Conservation (phyloP, 108 stramenopile species). For the Cylindrotheca fusiformis region DNA sequence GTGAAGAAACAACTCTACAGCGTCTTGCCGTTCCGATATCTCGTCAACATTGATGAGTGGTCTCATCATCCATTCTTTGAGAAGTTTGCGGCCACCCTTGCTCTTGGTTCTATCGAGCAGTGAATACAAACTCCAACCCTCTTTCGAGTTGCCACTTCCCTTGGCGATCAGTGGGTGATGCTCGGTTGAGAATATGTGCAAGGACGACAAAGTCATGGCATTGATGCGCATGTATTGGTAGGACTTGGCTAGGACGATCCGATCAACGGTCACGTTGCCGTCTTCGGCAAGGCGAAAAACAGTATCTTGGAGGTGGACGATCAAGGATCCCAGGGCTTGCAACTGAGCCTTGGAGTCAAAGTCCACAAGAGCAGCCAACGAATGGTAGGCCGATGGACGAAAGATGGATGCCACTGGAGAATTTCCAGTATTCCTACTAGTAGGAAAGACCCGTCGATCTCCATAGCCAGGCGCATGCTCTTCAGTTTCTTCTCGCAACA, state of each 20-base stretch:
- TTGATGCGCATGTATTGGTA: slow-evolving; percentile 59
- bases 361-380: slow-evolving; percentile 72
- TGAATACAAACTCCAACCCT: slow-evolving; percentile 91
- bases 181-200: slow-evolving; percentile 84
- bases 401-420: slow-evolving; percentile 2
- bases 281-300: slow-evolving; percentile 67
- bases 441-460: slow-evolving; percentile 18
- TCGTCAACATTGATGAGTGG: slow-evolving; percentile 56
- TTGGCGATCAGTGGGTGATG: slow-evolving; percentile 72
- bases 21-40: slow-evolving; percentile 74
- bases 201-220: slow-evolving; percentile 50
- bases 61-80: slow-evolving; percentile 90
- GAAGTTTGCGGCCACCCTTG: slow-evolving; percentile 72
- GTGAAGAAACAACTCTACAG: slow-evolving; percentile 82
- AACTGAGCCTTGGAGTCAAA: slow-evolving; percentile 75
- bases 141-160: slow-evolving; percentile 64
- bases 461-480: slow-evolving; percentile 12
- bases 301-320: slow-evolving; percentile 68
- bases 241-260: slow-evolving; percentile 49
- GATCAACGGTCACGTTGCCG: slow-evolving; percentile 56
- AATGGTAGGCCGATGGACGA: slow-evolving; percentile 51
- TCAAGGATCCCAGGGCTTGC: slow-evolving; percentile 71
- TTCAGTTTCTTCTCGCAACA: slow-evolving; percentile 32
- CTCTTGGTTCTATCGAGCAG: slow-evolving; percentile 85
- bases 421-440: not conserved